Evolutionary conservation across 768 basidiomycete species (phyloP).

Genomic region (Zangia roseola): DNA sequence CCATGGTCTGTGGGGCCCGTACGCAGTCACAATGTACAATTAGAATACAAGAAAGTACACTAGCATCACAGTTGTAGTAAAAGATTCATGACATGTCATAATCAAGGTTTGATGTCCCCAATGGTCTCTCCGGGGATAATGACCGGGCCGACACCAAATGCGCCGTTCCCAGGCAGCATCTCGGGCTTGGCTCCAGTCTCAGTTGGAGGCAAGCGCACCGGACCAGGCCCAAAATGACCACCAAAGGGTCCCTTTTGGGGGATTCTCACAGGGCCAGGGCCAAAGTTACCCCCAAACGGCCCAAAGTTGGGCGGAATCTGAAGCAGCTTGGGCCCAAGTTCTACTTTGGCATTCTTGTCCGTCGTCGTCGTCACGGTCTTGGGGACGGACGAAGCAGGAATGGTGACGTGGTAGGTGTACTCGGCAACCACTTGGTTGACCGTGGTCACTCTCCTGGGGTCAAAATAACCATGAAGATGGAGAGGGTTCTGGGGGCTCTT

Average conservation of each 20-base stretch:
- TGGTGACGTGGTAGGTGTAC: slow-evolving; percentile 18
- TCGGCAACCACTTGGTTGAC: slow-evolving; percentile 37
- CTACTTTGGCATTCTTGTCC: slow-evolving; percentile 10
- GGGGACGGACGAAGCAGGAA: slow-evolving; percentile 24
- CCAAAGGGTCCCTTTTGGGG: slow-evolving; percentile 10
- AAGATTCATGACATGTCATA: not conserved
- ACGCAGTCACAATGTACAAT: slow-evolving; percentile 2
- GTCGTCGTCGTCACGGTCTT: slow-evolving; percentile 2
- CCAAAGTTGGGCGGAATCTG: slow-evolving; percentile 9
- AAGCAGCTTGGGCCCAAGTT: slow-evolving; percentile 19
- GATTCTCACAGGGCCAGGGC: slow-evolving; percentile 22
- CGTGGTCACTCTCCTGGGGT: slow-evolving; percentile 30
- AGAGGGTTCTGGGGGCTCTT: slow-evolving; percentile 18
- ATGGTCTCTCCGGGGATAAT: slow-evolving; percentile 28
- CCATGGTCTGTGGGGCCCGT: not conserved
- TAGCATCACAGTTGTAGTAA: not conserved
- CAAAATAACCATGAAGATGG: slow-evolving; percentile 31
- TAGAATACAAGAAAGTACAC: slow-evolving; percentile 5
- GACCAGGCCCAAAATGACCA: slow-evolving; percentile 14
- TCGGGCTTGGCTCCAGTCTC: slow-evolving; percentile 25
- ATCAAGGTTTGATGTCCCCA: slow-evolving; percentile 15
- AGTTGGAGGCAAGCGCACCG: slow-evolving; percentile 16
- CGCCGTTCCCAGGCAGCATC: slow-evolving; percentile 25
- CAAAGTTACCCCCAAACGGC: slow-evolving; percentile 20
- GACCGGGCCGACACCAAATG: slow-evolving; percentile 28